Conservation (phyloP, 129 eudicot species). For the Pseudognaphalium luteoalbum region DNA sequence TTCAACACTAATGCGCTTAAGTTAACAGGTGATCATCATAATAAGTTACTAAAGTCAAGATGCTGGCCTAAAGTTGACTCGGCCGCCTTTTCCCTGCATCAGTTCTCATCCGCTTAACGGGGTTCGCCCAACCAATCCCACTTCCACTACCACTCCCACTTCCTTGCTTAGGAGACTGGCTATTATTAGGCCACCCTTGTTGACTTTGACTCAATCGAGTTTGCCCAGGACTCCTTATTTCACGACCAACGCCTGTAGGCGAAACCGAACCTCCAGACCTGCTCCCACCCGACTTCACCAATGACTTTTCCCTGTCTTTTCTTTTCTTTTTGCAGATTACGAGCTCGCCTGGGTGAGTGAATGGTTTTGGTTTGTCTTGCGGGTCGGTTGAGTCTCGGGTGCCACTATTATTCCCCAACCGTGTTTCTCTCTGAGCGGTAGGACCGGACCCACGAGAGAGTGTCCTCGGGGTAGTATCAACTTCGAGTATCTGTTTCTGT, state of each 20-base stretch:
- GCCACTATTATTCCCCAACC: slow-evolving; percentile 47
- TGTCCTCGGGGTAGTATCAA: slow-evolving; percentile 51
- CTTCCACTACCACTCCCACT: slow-evolving; percentile 34
- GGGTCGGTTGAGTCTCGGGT: slow-evolving; percentile 24
- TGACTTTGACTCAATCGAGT: slow-evolving; percentile 43
- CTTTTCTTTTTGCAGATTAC: slow-evolving; percentile 93
- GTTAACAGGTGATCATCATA: slow-evolving; percentile 7
- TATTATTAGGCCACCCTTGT: slow-evolving; percentile 30
- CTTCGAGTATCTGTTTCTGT: slow-evolving; percentile 40
- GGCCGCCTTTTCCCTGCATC: slow-evolving; percentile 86
- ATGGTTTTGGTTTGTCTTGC: slow-evolving; percentile 48
- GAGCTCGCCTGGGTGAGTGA: slow-evolving; percentile 91
- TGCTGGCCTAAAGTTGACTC: slow-evolving; percentile 47
- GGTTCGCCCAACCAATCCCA: slow-evolving; percentile 77
- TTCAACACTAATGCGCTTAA: slow-evolving; percentile 25
- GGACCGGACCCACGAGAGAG: slow-evolving; percentile 49
- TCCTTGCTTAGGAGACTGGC: slow-evolving; percentile 38
- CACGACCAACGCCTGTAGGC: slow-evolving; percentile 45
- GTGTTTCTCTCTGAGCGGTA: slow-evolving; percentile 48
- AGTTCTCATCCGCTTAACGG: slow-evolving; percentile 88
- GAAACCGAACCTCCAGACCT: slow-evolving; percentile 62
- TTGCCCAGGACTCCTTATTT: slow-evolving; percentile 60
- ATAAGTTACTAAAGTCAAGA: slow-evolving; percentile 22
- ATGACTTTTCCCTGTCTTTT: slow-evolving; percentile 79
- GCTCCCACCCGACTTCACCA: slow-evolving; percentile 44